phyloP scores from a whole-genome alignment of 306 rosid genomes.

The Vicia villosa region DNA sequence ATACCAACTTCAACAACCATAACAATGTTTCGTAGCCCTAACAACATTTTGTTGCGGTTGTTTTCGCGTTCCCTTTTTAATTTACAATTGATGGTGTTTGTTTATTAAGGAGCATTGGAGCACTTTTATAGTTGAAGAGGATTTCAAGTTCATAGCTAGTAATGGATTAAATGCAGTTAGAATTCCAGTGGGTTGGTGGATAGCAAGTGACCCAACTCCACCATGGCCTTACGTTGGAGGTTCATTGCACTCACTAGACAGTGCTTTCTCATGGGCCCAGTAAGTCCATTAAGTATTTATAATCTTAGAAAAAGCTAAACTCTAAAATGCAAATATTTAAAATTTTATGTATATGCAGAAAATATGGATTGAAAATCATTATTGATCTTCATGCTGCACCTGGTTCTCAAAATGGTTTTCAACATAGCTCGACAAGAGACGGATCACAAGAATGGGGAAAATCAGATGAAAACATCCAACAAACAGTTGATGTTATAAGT shows the following conservation, averaged over 20 bases:
- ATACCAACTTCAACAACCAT: too few species aligned
- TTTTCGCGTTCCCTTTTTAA: too few species aligned
- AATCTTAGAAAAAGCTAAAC: not conserved
- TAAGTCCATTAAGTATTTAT: conserved; percentile 36
- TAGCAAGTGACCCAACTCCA: conserved; percentile 74
- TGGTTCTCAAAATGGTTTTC: conserved; percentile 69
- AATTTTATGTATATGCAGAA: conserved; percentile 38
- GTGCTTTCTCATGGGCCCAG: conserved; percentile 79
- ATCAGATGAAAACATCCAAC: conserved; percentile 56
- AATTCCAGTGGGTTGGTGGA: conserved; percentile 96
- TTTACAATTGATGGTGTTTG: too few species aligned
- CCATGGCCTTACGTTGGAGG: conserved; percentile 79
- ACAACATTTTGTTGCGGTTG: too few species aligned
- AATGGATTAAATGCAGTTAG: conserved; percentile 68
- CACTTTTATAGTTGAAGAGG: conserved; percentile 66
- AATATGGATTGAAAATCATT: conserved; percentile 69
- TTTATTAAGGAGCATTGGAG: conserved; percentile 88
- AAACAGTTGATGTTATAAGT: conserved; percentile 68
- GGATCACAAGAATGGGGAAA: conserved; percentile 72
- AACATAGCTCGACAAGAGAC: conserved; percentile 70
- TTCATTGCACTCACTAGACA: conserved; percentile 63
- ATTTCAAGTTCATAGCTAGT: conserved; percentile 60
- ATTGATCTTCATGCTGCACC: conserved; percentile 88
- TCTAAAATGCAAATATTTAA: not conserved
- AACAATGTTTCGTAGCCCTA: too few species aligned